These are phyloP conservation scores for Apocynum venetum DNA, from an alignment of 257 asterid genomes.

Conservation along the genomic window DNA sequence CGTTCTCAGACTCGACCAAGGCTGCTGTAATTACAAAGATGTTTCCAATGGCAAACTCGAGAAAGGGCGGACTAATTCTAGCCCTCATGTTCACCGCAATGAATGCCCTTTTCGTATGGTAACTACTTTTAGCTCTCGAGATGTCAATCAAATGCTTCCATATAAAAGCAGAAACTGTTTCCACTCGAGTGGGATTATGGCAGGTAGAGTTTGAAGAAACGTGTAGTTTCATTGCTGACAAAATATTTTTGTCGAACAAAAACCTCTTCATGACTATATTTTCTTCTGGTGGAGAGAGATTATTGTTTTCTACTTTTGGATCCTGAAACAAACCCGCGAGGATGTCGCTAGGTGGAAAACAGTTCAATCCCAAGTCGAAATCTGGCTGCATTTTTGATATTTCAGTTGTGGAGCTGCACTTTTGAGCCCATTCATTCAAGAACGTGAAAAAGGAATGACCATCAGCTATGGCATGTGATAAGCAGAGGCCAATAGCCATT, in stretches of 20 bases:
- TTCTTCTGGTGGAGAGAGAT: background rate
- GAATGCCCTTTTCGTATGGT: background rate
- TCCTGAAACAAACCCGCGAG: no score
- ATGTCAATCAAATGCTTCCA: constrained; percentile 24
- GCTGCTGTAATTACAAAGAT: constrained; percentile 3
- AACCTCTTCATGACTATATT: constrained; percentile 14
- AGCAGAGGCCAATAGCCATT: constrained; percentile 25
- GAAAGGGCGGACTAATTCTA: constrained; percentile 14
- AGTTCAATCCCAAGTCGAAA: constrained; percentile 3
- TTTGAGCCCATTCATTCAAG: constrained; percentile 28
- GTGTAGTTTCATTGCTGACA: background rate
- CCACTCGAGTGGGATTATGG: constrained; percentile 25
- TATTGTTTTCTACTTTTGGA: background rate
- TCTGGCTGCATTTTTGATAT: background rate
- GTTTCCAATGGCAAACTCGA: constrained; percentile 19
- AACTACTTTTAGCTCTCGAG: background rate
- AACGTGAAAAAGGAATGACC: constrained; percentile 10
- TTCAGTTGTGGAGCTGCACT: background rate
- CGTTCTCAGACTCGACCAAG: background rate
- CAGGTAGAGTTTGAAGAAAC: background rate
- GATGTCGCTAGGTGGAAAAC: constrained; percentile 12
- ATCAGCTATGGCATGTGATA: constrained; percentile 34
- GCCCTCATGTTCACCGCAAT: constrained; percentile 32
- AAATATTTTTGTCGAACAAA: constrained; percentile 11
- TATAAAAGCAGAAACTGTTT: constrained; percentile 28